Base-by-base conservation (phyloP, 169 alveolate species). In the Plasmodium inui region DNA sequence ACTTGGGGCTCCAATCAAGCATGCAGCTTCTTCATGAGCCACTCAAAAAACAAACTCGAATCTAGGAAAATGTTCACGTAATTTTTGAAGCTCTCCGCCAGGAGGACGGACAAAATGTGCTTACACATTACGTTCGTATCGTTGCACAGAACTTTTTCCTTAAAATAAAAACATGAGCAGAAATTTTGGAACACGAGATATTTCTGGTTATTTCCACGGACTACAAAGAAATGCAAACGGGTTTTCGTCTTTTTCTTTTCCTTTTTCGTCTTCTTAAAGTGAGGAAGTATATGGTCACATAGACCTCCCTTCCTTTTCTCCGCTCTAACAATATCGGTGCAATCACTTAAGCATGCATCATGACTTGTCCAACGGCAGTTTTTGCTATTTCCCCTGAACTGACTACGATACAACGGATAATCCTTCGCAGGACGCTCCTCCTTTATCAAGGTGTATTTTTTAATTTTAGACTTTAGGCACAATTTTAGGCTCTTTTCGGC, bases 141-240 rank as follows among this genome's bases (percentile, higher is more conserved):
- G 57, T 61, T 57, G 28, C 92, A 92, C 83, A 92, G 76, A 14
- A 92, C 92, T 41, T 92, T 92, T 80, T 92, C 88, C 32, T 92
- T 92, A 92, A 84, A 92, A 50, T 84, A 84, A 84, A 84, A 92
- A 92, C 92, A 88, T 17, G 93, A 81, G 73, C 93, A 85, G 73
- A 73, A 92, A 19, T 85, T 78, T 82, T 80, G 12, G 37, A 80
- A 82, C 37, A 85, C 93, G 53, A 92, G 78, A 53, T 92, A 92
- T 70, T 79, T 92, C 30, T 83, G 32, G 46, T 82, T 82, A 70
- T 92, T 71, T 85, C 93, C 95, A 71, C 72, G 19, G 26, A 81
- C 90, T 71, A 92, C 57, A 82, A 92, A 85, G 72, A 93, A 89
- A 53, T 92, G 88, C 78, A 72, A 50, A 22, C 39, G 44, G 10